Conservation (phyloP, 352 stramenopile species). For the Phytophthora uliginosa region DNA sequence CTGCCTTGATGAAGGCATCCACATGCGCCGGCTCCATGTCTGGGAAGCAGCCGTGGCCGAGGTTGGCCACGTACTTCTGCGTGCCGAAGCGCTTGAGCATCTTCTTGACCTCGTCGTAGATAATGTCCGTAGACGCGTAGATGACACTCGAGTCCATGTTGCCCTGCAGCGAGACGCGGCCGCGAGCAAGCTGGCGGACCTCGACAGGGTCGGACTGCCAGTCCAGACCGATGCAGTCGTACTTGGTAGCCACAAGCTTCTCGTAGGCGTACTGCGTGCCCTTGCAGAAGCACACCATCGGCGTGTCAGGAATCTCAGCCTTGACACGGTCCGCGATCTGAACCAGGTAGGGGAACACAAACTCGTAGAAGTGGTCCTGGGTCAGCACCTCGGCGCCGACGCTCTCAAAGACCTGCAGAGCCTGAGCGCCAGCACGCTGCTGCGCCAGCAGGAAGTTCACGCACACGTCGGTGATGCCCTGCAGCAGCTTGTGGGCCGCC, state of each 20-base stretch:
- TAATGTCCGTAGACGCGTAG: slow-evolving; percentile 88
- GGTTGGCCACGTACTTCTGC: slow-evolving; percentile 97
- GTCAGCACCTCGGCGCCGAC: slow-evolving; percentile 96
- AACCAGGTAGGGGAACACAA: slow-evolving; percentile 94
- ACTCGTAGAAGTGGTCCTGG: slow-evolving; percentile 96
- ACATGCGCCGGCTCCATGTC: slow-evolving; percentile 97
- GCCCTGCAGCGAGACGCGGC: slow-evolving; percentile 88
- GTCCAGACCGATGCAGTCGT: slow-evolving; percentile 96
- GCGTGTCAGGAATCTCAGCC: slow-evolving; percentile 66
- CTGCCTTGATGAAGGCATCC: slow-evolving; percentile 96
- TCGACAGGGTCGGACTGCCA: slow-evolving; percentile 94
- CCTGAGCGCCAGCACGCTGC: slow-evolving; percentile 95
- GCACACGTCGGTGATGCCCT: slow-evolving; percentile 96
- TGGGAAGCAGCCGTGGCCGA: slow-evolving; percentile 97
- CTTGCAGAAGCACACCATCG: slow-evolving; percentile 90
- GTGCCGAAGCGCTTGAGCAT: slow-evolving; percentile 96
- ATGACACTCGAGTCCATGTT: slow-evolving; percentile 95
- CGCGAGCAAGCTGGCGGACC: slow-evolving; percentile 83
- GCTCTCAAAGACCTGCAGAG: slow-evolving; percentile 98
- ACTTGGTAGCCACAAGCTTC: slow-evolving; percentile 82
- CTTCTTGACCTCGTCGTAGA: slow-evolving; percentile 90
- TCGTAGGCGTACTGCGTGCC: slow-evolving; percentile 86
- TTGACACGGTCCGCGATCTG: slow-evolving; percentile 87
- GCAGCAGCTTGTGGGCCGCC: slow-evolving; percentile 92
- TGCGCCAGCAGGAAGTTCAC: slow-evolving; percentile 97